Evolutionary conservation across 805 yeast species (phyloP).

Genomic region (Yarrowia alimentaria): DNA sequence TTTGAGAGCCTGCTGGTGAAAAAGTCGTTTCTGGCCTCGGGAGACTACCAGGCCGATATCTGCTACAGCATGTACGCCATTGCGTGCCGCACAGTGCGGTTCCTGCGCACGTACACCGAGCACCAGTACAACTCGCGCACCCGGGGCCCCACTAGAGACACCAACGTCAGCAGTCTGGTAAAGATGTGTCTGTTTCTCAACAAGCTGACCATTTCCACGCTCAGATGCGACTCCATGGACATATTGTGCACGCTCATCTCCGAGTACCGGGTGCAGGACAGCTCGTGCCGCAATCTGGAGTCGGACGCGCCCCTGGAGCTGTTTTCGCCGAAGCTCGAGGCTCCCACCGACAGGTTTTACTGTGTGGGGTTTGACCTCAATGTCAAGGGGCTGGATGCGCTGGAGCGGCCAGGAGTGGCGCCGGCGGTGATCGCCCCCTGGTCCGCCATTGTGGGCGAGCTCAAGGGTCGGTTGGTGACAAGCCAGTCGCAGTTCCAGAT

Average conservation of each 20-base stretch:
- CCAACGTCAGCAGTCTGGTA: conserved; percentile 1
- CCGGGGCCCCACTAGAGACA: background rate
- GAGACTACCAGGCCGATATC: conserved; percentile 16
- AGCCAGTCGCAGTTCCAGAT: conserved; percentile 1
- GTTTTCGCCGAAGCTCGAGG: background rate
- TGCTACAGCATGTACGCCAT: conserved; percentile 23
- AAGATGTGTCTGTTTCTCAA: conserved; percentile 8
- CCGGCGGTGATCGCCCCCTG: conserved; percentile 5
- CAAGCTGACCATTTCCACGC: conserved; percentile 10
- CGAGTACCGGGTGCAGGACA: no score
- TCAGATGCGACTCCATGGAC: conserved; percentile 23
- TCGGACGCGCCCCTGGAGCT: no score
- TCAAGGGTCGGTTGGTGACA: conserved; percentile 3
- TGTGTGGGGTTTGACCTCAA: conserved; percentile 20
- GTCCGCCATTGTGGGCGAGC: conserved; percentile 5
- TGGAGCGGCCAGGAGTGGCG: no score
- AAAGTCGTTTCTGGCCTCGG: background rate
- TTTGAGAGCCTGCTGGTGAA: conserved; percentile 1
- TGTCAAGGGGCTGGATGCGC: conserved; percentile 20
- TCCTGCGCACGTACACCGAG: conserved; percentile 5
- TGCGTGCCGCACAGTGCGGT: conserved; percentile 10
- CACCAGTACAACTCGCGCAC: conserved; percentile 14
- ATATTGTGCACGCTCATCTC: conserved; percentile 4
- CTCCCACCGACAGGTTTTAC: conserved; percentile 11
- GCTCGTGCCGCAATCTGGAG: no score